Evolutionary conservation across 306 rosid genomes (phyloP).

Genomic region (Vigna mungo): DNA sequence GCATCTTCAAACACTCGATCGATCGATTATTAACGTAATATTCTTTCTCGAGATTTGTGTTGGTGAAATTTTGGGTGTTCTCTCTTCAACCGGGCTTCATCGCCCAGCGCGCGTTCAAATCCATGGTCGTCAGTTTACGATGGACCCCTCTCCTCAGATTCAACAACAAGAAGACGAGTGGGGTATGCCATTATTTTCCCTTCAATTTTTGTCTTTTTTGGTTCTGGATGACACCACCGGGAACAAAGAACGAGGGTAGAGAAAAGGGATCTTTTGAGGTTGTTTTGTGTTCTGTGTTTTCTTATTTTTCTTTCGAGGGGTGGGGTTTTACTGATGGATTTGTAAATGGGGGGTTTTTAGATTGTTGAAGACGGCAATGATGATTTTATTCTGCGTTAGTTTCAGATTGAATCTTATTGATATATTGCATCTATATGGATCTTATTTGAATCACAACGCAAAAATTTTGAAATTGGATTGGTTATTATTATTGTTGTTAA

Average conservation of each 20-base stretch:
- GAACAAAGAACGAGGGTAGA: neutral
- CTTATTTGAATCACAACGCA: neutral
- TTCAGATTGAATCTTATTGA: neutral
- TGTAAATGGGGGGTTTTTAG: neutral
- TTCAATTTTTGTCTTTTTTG: neutral
- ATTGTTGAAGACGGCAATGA: neutral
- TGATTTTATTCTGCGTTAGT: neutral
- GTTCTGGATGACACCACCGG: neutral
- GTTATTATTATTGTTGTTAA: neutral
- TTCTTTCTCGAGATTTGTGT: slow-evolving; percentile 33
- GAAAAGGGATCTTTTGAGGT: neutral
- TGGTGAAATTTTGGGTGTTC: slow-evolving; percentile 35
- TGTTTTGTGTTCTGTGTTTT: neutral
- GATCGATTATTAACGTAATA: slow-evolving; percentile 22
- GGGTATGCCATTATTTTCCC: slow-evolving; percentile 60
- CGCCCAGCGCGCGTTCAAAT: slow-evolving; percentile 70
- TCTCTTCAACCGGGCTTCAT: slow-evolving; percentile 64
- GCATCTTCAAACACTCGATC: slow-evolving; percentile 28
- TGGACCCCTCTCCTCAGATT: slow-evolving; percentile 75
- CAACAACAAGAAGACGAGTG: slow-evolving; percentile 76
- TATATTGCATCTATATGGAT: slow-evolving; percentile 25
- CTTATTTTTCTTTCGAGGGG: neutral
- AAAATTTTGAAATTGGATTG: neutral
- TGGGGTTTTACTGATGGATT: slow-evolving; percentile 27
- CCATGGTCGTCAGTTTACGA: slow-evolving; percentile 83